phyloP scores from a whole-genome alignment of 441 rosid species.

The Adansonia madagascariensis region DNA sequence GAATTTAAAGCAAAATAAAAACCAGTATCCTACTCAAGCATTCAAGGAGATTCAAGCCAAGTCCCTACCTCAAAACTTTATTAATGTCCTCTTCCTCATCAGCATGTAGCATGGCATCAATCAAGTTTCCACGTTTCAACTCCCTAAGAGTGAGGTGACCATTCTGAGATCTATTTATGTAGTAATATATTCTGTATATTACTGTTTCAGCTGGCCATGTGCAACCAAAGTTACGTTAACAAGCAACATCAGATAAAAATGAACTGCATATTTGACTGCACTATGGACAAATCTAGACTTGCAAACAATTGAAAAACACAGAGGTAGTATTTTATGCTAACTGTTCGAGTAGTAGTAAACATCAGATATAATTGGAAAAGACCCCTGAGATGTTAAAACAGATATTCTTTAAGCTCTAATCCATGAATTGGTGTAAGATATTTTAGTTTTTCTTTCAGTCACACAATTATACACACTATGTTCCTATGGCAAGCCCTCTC shows the following conservation, averaged over 20 bases:
- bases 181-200: conserved; percentile 92
- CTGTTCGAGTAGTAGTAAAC: not conserved
- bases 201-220: conserved; percentile 92
- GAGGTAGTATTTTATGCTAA: conserved; percentile 11
- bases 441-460: conserved; percentile 5
- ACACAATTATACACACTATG: not conserved
- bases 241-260: conserved; percentile 6
- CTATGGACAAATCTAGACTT: conserved; percentile 12
- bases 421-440: not conserved
- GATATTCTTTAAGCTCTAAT: not conserved
- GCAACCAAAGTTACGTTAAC: conserved; percentile 34
- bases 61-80: conserved; percentile 86
- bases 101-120: conserved; percentile 87
- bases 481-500: conserved; percentile 9
- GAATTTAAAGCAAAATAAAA: not conserved
- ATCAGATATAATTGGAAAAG: not conserved
- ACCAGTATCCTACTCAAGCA: not conserved
- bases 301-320: not conserved
- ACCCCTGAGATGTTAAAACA: not conserved
- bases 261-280: not conserved
- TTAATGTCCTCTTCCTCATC: conserved; percentile 99
- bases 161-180: conserved; percentile 86
- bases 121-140: conserved; percentile 84
- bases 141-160: conserved; percentile 88
- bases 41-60: conserved; percentile 19